Percentiles rank a stretch among this genome's conserved stretches.
phyloP scores from a whole-genome alignment of 257 asterid species.

The Solanum clarkiae region DNA sequence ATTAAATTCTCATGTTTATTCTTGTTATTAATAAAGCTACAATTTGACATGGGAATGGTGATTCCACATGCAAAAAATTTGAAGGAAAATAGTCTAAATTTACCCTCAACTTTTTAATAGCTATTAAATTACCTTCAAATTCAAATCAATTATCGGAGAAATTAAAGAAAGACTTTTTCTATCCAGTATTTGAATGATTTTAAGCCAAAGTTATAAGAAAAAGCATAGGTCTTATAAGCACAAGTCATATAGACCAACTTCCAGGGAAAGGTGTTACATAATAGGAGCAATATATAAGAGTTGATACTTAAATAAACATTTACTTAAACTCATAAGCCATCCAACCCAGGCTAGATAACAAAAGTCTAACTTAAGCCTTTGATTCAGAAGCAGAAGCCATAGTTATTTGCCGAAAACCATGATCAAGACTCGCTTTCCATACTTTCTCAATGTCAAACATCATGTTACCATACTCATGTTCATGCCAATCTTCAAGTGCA shows the following conservation, averaged over 20 bases:
- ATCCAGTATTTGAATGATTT: background rate
- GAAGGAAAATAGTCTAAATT: background rate
- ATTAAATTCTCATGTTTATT: too few species aligned
- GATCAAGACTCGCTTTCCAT: constrained; percentile 57
- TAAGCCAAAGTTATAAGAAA: background rate
- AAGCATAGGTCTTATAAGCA: background rate
- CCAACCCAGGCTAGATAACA: background rate
- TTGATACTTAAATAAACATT: background rate
- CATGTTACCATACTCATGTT: constrained; percentile 63
- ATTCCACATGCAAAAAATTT: background rate
- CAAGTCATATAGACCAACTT: background rate
- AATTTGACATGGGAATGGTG: too few species aligned
- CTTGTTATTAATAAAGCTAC: too few species aligned
- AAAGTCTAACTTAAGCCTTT: background rate
- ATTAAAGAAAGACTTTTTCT: background rate
- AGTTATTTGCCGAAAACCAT: constrained; percentile 41
- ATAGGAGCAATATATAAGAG: background rate
- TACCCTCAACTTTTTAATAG: background rate
- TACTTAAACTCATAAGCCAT: background rate
- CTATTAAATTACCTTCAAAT: background rate
- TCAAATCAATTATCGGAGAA: background rate
- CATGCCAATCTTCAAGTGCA: constrained; percentile 60
- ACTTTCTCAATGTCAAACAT: constrained; percentile 42
- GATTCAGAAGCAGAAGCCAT: background rate
- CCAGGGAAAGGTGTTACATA: background rate